Conservation (phyloP, 139 green algal genomes). For the Chlorella sp. region DNA sequence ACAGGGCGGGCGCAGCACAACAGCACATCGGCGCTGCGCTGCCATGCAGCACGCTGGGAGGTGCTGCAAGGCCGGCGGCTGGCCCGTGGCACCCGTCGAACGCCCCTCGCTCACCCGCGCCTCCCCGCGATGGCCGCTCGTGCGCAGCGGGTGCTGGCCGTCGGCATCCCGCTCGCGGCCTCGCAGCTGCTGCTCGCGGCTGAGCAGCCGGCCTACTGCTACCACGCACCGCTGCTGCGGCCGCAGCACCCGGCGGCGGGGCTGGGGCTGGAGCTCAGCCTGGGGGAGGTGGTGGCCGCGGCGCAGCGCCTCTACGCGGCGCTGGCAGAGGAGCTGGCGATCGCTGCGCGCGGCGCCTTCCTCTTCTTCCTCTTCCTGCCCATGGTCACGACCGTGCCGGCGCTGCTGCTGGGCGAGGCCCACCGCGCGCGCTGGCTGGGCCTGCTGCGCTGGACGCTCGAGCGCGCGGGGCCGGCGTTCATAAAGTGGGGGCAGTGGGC, state of each 20-base stretch:
- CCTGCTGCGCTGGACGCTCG: conserved; percentile 79
- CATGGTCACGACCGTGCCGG: conserved; percentile 39
- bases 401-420: conserved; percentile 39
- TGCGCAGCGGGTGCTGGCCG: conserved; percentile 19
- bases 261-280: background rate
- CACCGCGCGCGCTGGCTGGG: conserved; percentile 58
- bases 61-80: no score
- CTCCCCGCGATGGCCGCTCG: background rate
- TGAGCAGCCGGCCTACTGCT: conserved; percentile 8
- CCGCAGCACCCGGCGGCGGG: background rate
- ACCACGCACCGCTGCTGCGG: background rate
- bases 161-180: conserved; percentile 35
- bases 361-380: conserved; percentile 73
- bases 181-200: conserved; percentile 18
- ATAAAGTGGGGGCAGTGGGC: conserved; percentile 94
- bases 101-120: background rate
- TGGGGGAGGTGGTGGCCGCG: conserved; percentile 7
- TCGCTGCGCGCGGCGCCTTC: conserved; percentile 42
- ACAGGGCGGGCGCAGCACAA: background rate
- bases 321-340: conserved; percentile 5
- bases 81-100: no score
- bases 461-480: conserved; percentile 76
- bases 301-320: background rate
- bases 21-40: no score
- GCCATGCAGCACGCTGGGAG: no score